Percentiles rank a stretch among this genome's conserved stretches.
Evolutionary conservation across 2,329 filamentous ascomycete species (phyloP).

Genomic region (Aschersonia sp.): DNA sequence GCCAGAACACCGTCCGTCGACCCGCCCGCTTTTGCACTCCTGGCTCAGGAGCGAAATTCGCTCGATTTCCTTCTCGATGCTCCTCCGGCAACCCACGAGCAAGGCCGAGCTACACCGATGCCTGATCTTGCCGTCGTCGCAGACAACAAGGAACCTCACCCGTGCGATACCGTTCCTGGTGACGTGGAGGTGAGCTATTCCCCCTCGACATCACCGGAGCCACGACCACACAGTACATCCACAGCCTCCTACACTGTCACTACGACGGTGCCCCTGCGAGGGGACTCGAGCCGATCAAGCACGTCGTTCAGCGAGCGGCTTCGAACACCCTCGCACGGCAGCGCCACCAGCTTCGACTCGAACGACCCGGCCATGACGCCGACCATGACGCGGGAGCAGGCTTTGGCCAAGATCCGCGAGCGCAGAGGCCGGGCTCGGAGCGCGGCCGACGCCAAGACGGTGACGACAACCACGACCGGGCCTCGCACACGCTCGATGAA

Average conservation of each 20-base stretch:
- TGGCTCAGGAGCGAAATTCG: conserved; percentile 39
- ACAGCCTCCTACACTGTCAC: conserved; percentile 31
- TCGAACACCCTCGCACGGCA: conserved; percentile 27
- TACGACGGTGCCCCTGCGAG: conserved; percentile 37
- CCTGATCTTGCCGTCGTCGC: conserved; percentile 20
- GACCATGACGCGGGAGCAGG: conserved; percentile 59
- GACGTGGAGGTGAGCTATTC: conserved; percentile 5
- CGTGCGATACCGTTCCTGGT: not conserved
- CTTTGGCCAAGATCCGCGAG: conserved; percentile 61
- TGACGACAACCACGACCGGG: conserved; percentile 24
- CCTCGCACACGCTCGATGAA: conserved; percentile 13
- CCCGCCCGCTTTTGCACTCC: conserved; percentile 42
- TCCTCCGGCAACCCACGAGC: conserved; percentile 25
- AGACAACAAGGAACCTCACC: conserved; percentile 4
- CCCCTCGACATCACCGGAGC: conserved; percentile 10
- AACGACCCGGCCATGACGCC: conserved; percentile 46
- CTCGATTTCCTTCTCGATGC: conserved; percentile 47
- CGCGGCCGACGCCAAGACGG: conserved; percentile 46
- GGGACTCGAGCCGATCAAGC: conserved; percentile 22
- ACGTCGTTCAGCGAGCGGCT: conserved; percentile 29
- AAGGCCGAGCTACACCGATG: conserved; percentile 21
- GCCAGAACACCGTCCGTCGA: conserved; percentile 48
- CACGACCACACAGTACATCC: conserved; percentile 28
- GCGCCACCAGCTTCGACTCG: conserved; percentile 31
- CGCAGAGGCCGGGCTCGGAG: conserved; percentile 57